A percentile compares a stretch with the other conserved stretches of the same genome.
These are phyloP conservation scores for Irpex sp. DNA, from an alignment of 1,284 basidiomycete genomes.

Conservation along the genomic window DNA sequence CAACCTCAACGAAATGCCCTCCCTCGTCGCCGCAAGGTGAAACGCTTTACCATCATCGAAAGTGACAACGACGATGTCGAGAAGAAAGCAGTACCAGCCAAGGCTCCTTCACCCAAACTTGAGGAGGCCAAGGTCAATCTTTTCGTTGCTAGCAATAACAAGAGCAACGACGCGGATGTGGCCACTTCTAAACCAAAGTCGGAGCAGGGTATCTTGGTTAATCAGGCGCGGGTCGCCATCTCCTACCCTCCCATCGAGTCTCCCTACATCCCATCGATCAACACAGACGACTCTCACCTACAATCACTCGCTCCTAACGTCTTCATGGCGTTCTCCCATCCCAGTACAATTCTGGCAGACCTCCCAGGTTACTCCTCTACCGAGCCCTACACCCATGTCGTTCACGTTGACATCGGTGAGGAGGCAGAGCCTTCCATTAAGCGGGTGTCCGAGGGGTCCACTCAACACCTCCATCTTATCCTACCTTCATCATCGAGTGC, in stretches of 20 bases:
- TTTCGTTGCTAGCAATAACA: slow-evolving; percentile 4
- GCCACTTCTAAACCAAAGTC: neutral
- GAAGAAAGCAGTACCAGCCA: neutral
- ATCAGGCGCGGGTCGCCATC: neutral
- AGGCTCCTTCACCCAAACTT: neutral
- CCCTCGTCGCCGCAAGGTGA: slow-evolving; percentile 24
- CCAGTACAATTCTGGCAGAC: slow-evolving; percentile 4
- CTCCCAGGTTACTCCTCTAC: slow-evolving; percentile 9
- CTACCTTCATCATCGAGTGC: slow-evolving; percentile 17
- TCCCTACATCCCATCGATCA: slow-evolving; percentile 10
- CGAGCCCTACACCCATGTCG: slow-evolving; percentile 24
- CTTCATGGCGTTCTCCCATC: slow-evolving; percentile 20
- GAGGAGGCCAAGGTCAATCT: slow-evolving; percentile 16
- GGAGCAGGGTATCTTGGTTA: neutral
- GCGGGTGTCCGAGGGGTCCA: slow-evolving; percentile 11
- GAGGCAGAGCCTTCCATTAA: slow-evolving; percentile 3
- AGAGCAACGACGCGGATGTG: slow-evolving; percentile 7
- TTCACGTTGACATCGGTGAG: slow-evolving; percentile 20
- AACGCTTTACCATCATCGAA: slow-evolving; percentile 17
- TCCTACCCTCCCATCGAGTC: neutral
- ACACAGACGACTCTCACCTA: slow-evolving; percentile 16
- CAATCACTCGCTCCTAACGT: slow-evolving; percentile 25
- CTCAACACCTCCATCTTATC: slow-evolving; percentile 17
- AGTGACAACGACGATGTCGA: slow-evolving; percentile 9
- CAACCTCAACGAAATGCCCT: slow-evolving; percentile 28